Evolutionary conservation across 1,284 basidiomycete species (phyloP).

Genomic region (Trichosporon faecale): DNA sequence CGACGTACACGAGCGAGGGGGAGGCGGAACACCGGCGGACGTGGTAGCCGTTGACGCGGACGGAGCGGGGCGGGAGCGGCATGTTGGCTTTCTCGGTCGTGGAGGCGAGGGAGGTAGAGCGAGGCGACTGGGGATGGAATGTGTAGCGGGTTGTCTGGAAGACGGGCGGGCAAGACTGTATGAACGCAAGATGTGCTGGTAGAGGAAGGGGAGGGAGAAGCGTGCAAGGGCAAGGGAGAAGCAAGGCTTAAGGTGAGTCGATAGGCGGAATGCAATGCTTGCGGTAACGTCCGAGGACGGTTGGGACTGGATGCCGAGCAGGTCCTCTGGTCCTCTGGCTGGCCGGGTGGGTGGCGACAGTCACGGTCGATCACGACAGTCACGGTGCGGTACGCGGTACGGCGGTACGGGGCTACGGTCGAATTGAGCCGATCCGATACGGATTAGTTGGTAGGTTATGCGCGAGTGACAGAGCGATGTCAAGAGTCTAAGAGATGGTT

Average conservation of each 20-base stretch:
- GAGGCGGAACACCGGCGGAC: constrained; percentile 18
- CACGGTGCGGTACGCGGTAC: neutral
- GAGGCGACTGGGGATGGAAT: too few species aligned
- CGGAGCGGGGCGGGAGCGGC: constrained; percentile 42
- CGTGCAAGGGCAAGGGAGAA: too few species aligned
- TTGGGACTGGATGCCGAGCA: neutral
- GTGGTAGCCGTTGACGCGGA: constrained; percentile 26
- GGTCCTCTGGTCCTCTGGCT: neutral
- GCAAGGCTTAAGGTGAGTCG: too few species aligned
- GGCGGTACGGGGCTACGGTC: too few species aligned
- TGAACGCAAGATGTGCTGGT: neutral
- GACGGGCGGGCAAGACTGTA: neutral
- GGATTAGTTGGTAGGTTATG: too few species aligned
- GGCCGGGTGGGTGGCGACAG: neutral
- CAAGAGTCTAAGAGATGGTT: too few species aligned
- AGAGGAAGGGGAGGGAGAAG: too few species aligned
- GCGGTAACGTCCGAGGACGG: neutral
- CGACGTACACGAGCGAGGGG: constrained; percentile 29
- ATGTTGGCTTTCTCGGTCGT: constrained; percentile 18
- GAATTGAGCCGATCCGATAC: too few species aligned
- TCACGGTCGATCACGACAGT: constrained; percentile 8
- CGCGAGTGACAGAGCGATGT: too few species aligned
- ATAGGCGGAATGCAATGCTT: too few species aligned
- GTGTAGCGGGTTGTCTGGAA: neutral
- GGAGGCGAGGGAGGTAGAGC: neutral